Evolutionary conservation across 2,329 filamentous ascomycete genomes (phyloP), one percentile per base, ranked within the genome.

Genomic region (Microdochium nivale): DNA sequence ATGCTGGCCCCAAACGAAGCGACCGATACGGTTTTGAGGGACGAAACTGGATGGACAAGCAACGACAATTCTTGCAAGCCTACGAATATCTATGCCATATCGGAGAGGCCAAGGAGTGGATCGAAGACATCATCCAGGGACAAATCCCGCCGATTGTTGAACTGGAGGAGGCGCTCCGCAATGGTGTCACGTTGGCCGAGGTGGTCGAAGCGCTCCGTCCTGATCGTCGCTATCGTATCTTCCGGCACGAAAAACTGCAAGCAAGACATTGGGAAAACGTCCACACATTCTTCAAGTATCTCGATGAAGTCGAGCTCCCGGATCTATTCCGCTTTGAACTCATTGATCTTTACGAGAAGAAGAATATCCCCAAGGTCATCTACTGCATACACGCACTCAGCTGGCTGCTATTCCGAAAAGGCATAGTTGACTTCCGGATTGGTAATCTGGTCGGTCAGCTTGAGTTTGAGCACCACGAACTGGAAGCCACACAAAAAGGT

Each of bases 11-110:
- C 24, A 72, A 74, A 23, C 70, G 75, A 44, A 71, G 76, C 55
- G 74, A 74, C 56, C 66, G 67, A 25, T 89, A 86, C 58, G 80
- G 83, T 48, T 94, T 90, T 86, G 83, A 88, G 56, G 84, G 85
- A 21, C 82, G 88, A 49, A 95, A 92, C 65, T 99, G 94, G 94
- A 99, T 99, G 92, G 94, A 99, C 67, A 94, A 95, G 65, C 92
- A 99, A 66, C 83, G 94, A 25, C 92, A 97, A 66, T 97, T 96
- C 62, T 72, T 99, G 50, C 89, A 95, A 68, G 94, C 94, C 7
- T 99, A 99, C 65, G 94, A 99, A 67, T 99, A 99, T 66, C 85
- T 99, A 35, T 99, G 94, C 66, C 94, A 99, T 65, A 97, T 99
- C 58, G 94, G 94, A 66, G 94, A 99, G 73, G 94, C 94, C 23